Base-by-base conservation (phyloP, 164 flowering plant genomes). In the Liquidambar formosana region DNA sequence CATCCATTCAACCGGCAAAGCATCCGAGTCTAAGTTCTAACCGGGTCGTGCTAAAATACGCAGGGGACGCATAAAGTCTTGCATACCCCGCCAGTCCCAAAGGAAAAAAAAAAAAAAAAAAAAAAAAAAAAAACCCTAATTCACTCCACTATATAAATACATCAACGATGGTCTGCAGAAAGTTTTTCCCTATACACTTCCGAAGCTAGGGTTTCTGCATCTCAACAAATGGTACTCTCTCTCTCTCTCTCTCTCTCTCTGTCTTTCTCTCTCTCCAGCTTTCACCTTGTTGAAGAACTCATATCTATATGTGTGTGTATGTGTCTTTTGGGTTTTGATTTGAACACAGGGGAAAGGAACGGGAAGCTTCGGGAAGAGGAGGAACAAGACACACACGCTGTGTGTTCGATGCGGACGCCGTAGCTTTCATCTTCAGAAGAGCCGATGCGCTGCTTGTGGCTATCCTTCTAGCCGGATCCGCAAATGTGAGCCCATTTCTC, bases 381-480 rank as follows among this genome's bases (percentile, higher is more conserved):
- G 81, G 75, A 82, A 82, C 77, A 82, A 82, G 79, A 80, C 85
- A 13, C 85, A 82, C 77, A 82, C 85, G 10, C 80, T 82, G 47
- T 82, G 85, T 66, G 75, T 82, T 48, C 67, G 85, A 21, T 82
- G 83, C 46, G 85, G 83, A 3, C 83, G 85, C 52, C 83, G 85
- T 10, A 80, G 85, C 67, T 82, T 80, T 61, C 85, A 82, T 59
- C 78, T 82, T 56, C 85, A 82, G 83, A 82, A 82, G 80, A 80
- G 85, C 70, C 61, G 83, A 46, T 82, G 85, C 67, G 68, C 77
- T 21, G 73, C 85, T 25, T 82, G 85, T 58, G 85, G 68, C n/a
- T 80, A 66, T 22, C 85, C 85, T 13, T 48, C 83, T 5, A 63
- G 67, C 54, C 74, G 85, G 5, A 64, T 80, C 76, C 70, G 85